Evolutionary conservation across 768 basidiomycete genomes (phyloP), one percentile per base, ranked within the genome.

Genomic region (Hortiboletus flavorubellus): DNA sequence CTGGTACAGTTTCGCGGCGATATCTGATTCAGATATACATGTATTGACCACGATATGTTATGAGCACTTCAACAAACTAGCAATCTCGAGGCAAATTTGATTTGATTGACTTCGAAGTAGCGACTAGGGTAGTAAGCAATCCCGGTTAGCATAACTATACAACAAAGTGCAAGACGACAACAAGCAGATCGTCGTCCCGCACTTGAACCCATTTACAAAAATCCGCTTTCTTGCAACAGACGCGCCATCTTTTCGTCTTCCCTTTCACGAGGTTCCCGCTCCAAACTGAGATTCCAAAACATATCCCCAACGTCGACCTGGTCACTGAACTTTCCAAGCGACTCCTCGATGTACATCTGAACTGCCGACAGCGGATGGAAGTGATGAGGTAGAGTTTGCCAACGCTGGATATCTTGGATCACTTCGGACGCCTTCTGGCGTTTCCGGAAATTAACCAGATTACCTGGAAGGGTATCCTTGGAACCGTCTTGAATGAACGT

Each of bases 401-500:
- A 98, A 30, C 92, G 87, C 69, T 97, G 91, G 69, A 99, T 98
- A 69, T 98, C 94, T 59, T 87, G 86, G 63, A 99, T 93, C 62
- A 98, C 91, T 67, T 97, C 95, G n/a, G 94, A 93, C 0, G 93
- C 87, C 72, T 91, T 91, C 64, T 92, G 87, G 16, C 96, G 89
- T 72, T 99, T 99, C 67, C 87, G 84, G 76, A 98, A 98, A 75
- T 98, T 98, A 73, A 98, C 86, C 59, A 96, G 76, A 53, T 82
- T 80, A 8, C 84, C 88, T 16, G 80, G 80, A 10, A 97, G 76
- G 61, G 79, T 84, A 75, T 98, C 92, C 48, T 89, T 87, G 66
- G 92, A 93, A 9, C 96, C 97, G 63, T 98, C 97, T 72, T 97
- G 93, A 68, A 97, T 96, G 72, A 98, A 98, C n/a, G 94, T 95